A percentile compares a stretch with the other conserved stretches of the same genome.
phyloP scores from a whole-genome alignment of 805 yeast species.

The Kluyveromyces aestuarii region DNA sequence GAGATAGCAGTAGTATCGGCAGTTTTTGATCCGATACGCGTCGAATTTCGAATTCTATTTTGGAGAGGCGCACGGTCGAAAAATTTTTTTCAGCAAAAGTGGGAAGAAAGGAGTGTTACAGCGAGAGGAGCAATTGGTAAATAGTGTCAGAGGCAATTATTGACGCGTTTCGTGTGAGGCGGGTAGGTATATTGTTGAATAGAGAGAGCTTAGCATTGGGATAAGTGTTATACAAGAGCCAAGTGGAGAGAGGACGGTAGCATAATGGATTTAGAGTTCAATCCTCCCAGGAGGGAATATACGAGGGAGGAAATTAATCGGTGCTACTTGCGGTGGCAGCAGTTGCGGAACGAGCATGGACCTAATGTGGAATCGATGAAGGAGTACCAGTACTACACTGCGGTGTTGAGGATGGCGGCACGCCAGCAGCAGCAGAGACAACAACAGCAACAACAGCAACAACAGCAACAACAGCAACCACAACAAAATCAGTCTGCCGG shows the following conservation, averaged over 20 bases:
- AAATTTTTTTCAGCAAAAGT: not conserved
- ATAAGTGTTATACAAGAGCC: not conserved
- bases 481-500: conserved; percentile 2
- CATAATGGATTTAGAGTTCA: conserved; percentile 7
- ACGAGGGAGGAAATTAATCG: conserved; percentile 30
- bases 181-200: not conserved
- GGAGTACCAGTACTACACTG: conserved; percentile 28
- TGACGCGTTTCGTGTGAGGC: not conserved
- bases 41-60: not conserved
- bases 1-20: not conserved
- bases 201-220: not conserved
- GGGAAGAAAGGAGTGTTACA: not conserved
- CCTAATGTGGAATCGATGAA: conserved; percentile 27
- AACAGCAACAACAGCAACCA: conserved; percentile 8
- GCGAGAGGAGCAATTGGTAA: not conserved
- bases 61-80: not conserved
- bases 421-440: conserved; percentile 24
- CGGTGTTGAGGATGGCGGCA: conserved; percentile 28
- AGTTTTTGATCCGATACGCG: not conserved
- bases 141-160: not conserved
- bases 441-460: conserved; percentile 14
- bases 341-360: conserved; percentile 28
- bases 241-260: conserved; percentile 7
- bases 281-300: conserved; percentile 10
- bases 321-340: conserved; percentile 31